Base-by-base conservation (phyloP, 192 early-diverging fungal species). In the Coemansia sp. region DNA sequence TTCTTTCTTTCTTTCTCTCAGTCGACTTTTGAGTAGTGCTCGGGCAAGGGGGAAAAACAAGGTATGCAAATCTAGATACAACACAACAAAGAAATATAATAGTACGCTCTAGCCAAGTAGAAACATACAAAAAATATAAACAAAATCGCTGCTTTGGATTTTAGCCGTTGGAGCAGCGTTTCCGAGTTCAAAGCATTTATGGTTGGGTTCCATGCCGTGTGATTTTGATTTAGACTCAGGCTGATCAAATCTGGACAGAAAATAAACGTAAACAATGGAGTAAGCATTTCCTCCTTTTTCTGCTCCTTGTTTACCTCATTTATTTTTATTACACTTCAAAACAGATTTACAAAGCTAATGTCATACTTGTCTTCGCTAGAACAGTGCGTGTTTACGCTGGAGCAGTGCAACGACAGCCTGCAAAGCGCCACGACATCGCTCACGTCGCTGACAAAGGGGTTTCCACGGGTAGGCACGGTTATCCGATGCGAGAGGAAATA, bases 401-500 rank as follows among this genome's bases (percentile, higher is more conserved):
- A 71, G 58, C 69, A 64, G 45, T 71, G 69, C 42, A 71, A 71
- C 40, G 48, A 46, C 50, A 61, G 56, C 22, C 75, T 82, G 35
- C 54, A 60, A 25, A 57, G 34, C 15, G 54, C 75, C 13, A 82
- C 80, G 5, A 41, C 53, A 10, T 74, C 71, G 59, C 69, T 82
- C 13, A 53, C 68, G 3, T 20, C 40, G n/a, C 61, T 82, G 23
- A 74, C 71, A 19, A 59, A 56, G 62, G 74, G 68, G 50, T 82
- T 82, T 61, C 75, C 80, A n/a, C 67, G 80, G 9, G 72, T 74
- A 11, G 62, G 62, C 34, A 69, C 75, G 4, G 80, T 82, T 25
- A 74, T 82, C 33, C 80, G 76, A 17, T 78, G 80, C 75, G 68
- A 70, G 10, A 69, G 58, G 32, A 66, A 72, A 23, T 78, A 72